A percentile compares a stretch with the other conserved stretches of the same genome.
Conservation (phyloP, 2,329 filamentous ascomycete species). For the Trichoderma aggressivum region DNA sequence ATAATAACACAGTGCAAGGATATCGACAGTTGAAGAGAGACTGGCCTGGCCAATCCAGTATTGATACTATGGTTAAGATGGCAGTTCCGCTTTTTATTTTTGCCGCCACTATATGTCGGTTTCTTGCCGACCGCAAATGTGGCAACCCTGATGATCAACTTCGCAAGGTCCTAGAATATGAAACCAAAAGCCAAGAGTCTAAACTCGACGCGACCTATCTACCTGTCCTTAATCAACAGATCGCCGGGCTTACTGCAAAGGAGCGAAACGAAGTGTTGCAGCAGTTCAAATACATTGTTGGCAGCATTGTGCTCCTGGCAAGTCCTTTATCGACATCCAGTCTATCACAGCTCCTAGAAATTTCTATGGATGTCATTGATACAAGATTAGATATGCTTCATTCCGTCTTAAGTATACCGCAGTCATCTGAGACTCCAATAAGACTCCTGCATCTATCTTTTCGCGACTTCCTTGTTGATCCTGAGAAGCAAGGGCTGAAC, state of each 20-base stretch:
- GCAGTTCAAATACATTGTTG: constrained; percentile 31
- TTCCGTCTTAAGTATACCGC: constrained; percentile 34
- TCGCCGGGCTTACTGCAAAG: not conserved
- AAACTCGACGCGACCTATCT: constrained; percentile 22
- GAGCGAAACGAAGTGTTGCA: constrained; percentile 17
- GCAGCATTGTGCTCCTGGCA: constrained; percentile 31
- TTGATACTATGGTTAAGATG: constrained; percentile 24
- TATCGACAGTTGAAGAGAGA: not conserved
- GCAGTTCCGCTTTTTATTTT: constrained; percentile 37
- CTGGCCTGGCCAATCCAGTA: constrained; percentile 14
- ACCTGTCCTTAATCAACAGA: constrained; percentile 19
- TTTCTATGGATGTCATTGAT: constrained; percentile 22
- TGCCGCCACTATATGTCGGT: constrained; percentile 33
- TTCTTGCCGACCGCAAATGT: constrained; percentile 24
- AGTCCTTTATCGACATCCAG: constrained; percentile 29
- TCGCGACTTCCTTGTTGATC: not conserved
- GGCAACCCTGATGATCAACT: constrained; percentile 25
- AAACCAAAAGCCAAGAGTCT: constrained; percentile 11
- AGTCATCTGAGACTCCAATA: constrained; percentile 24
- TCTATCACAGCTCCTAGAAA: constrained; percentile 28
- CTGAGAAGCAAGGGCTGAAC: not conserved
- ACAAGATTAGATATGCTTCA: constrained; percentile 29
- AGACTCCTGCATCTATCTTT: constrained; percentile 21
- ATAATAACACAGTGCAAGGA: not conserved
- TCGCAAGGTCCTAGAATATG: constrained; percentile 25